Conservation (phyloP, 345 rosid genomes). For the Moricandia arvensis region DNA sequence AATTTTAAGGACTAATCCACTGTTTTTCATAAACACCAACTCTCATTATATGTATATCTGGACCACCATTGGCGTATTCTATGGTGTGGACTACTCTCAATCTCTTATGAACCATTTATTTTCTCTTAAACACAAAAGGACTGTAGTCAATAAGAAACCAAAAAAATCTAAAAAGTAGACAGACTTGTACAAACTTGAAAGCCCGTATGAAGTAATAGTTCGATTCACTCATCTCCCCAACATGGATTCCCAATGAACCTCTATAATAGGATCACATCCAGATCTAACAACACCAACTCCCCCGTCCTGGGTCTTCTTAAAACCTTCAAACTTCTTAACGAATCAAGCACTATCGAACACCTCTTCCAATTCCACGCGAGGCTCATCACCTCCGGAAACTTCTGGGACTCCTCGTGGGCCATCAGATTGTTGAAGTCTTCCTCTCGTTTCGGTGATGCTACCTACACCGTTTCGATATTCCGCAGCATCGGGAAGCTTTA, state of each 20-base stretch:
- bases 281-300: constrained; percentile 9
- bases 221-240: no score
- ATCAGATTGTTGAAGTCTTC: constrained; percentile 48
- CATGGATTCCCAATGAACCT: no score
- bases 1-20: constrained; percentile 74
- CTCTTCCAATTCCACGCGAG: constrained; percentile 62
- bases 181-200: no score
- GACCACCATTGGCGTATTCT: constrained; percentile 74
- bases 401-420: constrained; percentile 47
- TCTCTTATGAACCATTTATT: constrained; percentile 94
- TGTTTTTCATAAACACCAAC: constrained; percentile 90
- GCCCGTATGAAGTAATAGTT: no score
- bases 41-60: constrained; percentile 83
- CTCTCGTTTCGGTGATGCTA: constrained; percentile 44
- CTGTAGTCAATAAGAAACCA: no score
- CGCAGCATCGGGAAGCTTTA: constrained; percentile 45
- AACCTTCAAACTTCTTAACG: constrained; percentile 39
- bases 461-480: constrained; percentile 45
- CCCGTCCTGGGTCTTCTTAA: constrained; percentile 28
- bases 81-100: constrained; percentile 84
- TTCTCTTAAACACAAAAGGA: no score
- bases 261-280: constrained; percentile 45
- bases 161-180: no score
- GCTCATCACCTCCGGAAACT: constrained; percentile 53
- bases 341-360: constrained; percentile 29